Evolutionary conservation across 805 yeast genomes (phyloP), one percentile per base, ranked within the genome.

Genomic region (Lipomyces anomalus): DNA sequence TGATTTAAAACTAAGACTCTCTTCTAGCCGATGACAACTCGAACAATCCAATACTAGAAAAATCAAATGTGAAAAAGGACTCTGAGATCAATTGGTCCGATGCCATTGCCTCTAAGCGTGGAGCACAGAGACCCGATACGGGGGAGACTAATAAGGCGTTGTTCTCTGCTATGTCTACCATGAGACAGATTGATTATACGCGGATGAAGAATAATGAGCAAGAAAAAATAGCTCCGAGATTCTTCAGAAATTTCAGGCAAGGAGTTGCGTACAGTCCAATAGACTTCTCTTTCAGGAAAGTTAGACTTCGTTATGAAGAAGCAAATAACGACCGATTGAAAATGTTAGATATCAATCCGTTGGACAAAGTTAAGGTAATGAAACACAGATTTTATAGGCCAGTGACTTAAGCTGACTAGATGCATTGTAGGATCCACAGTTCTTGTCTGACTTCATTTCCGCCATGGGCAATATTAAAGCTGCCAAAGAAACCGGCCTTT

Each of bases 401-500:
- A n/a, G n/a, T n/a, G n/a, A n/a, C n/a, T n/a, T n/a, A n/a, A n/a
- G n/a, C n/a, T n/a, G n/a, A n/a, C n/a, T n/a, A n/a, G n/a, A n/a
- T 84, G 82, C 59, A 70, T n/a, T n/a, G n/a, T n/a, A 80, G 42
- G 76, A 81, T 65, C 88, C 94, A 6, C 78, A 73, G 48, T 64
- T 80, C 21, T 69, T 86, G 50, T 76, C 84, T 1, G 68, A 71
- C 37, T 86, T 76, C 56, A 58, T 85, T 38, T 68, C 82, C 9
- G 65, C 79, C 16, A 74, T 84, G 0, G 95, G 95, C n/a, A 79
- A 76, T 60, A 84, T 86, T 21, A 67, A 77, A 36, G 81, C 84
- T 30, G 77, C 75, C 37, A 76, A 77, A 9, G 33, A n/a, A 6
- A 84, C 89, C 2, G 84, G 84, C 3, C 70, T 85, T 48, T 71